Evolutionary conservation across 2,329 filamentous ascomycete genomes (phyloP).

Genomic region (Blumeria hordei): DNA sequence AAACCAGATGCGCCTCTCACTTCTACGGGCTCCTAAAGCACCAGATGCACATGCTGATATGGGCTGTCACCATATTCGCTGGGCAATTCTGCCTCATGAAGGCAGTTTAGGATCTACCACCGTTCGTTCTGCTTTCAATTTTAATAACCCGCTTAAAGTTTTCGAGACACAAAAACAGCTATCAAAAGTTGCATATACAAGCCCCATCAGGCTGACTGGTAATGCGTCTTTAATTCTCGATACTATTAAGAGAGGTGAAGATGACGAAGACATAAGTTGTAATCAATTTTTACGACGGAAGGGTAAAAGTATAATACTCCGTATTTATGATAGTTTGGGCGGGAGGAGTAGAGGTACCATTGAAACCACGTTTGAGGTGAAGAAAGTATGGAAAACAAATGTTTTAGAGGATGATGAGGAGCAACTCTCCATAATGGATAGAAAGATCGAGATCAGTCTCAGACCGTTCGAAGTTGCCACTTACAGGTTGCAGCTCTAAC

Average conservation of each 20-base stretch:
- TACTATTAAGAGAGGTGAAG: conserved; percentile 78
- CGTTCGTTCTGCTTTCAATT: conserved; percentile 63
- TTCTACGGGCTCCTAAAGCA: conserved; percentile 73
- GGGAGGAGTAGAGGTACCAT: conserved; percentile 54
- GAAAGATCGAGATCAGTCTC: conserved; percentile 36
- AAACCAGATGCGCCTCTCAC: conserved; percentile 67
- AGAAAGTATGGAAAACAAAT: conserved; percentile 62
- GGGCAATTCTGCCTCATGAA: conserved; percentile 69
- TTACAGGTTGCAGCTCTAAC: conserved; percentile 36
- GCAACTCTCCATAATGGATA: conserved; percentile 25
- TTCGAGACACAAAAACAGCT: conserved; percentile 21
- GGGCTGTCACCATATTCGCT: conserved; percentile 68
- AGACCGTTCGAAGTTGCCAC: conserved; percentile 72
- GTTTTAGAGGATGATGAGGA: conserved; percentile 69
- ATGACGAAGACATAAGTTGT: conserved; percentile 48
- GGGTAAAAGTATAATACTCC: conserved; percentile 57
- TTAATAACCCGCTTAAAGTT: conserved; percentile 58
- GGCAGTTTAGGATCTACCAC: conserved; percentile 49
- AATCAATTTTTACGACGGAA: conserved; percentile 38
- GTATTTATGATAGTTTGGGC: conserved; percentile 74
- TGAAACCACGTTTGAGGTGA: conserved; percentile 40
- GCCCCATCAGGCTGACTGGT: conserved; percentile 42
- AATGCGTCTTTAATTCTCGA: conserved; percentile 54
- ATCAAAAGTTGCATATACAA: conserved; percentile 19
- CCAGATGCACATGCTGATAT: conserved; percentile 88